Evolutionary conservation across 2,329 filamentous ascomycete genomes (phyloP).

Genomic region (Blastomyces parvus): DNA sequence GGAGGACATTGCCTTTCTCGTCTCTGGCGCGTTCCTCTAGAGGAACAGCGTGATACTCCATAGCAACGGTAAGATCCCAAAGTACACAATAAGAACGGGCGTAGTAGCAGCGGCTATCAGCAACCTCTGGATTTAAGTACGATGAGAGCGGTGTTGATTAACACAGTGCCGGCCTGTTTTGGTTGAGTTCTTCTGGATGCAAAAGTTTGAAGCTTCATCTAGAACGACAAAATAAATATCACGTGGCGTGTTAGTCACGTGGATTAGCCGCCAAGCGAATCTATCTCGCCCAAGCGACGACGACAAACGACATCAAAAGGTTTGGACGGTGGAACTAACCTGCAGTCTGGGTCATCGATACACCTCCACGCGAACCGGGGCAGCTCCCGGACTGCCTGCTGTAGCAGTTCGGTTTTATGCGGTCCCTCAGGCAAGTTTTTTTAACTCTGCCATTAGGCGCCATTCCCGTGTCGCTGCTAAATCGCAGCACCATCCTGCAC

Average conservation of each 20-base stretch:
- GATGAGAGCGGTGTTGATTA: neutral
- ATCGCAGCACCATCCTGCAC: constrained; percentile 11
- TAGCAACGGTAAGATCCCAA: constrained; percentile 21
- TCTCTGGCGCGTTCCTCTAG: constrained; percentile 53
- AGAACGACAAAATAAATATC: neutral
- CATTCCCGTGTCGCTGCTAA: constrained; percentile 2
- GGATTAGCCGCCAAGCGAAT: neutral
- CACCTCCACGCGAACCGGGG: constrained; percentile 4
- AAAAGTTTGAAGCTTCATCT: neutral
- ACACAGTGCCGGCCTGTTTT: neutral
- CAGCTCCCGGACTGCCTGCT: constrained; percentile 3
- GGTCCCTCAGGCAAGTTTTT: neutral
- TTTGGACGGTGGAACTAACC: neutral
- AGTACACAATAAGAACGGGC: neutral
- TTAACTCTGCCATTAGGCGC: constrained; percentile 2
- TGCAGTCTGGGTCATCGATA: constrained; percentile 7
- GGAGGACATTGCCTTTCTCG: constrained; percentile 48
- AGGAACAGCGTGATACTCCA: constrained; percentile 58
- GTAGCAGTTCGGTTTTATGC: neutral
- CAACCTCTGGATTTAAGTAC: neutral
- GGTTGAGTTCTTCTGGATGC: neutral
- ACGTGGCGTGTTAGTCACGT: neutral
- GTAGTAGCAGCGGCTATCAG: neutral
- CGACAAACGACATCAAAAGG: neutral
- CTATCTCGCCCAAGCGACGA: neutral